phyloP scores from a whole-genome alignment of 495 filamentous ascomycete genomes.

The Evernia prunastri region DNA sequence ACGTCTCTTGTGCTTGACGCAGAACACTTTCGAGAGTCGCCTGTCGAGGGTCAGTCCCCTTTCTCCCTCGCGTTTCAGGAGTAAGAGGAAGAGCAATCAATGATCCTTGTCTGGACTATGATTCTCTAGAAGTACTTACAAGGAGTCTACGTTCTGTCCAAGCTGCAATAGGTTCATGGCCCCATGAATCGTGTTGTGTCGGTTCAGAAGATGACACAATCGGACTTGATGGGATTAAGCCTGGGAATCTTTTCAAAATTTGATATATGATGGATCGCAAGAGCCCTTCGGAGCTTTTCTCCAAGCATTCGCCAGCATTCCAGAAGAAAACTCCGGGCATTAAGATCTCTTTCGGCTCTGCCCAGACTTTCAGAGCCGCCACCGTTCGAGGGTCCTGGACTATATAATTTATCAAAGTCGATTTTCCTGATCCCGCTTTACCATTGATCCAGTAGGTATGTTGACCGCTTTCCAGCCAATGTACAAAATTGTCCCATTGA shows the following conservation, averaged over 20 bases:
- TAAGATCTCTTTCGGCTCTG: neutral
- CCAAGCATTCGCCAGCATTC: neutral
- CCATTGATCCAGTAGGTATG: neutral
- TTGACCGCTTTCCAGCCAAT: neutral
- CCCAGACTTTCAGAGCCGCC: neutral
- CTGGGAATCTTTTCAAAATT: neutral
- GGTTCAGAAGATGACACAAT: neutral
- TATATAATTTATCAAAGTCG: neutral
- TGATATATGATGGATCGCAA: neutral
- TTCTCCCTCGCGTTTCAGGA: too few species aligned
- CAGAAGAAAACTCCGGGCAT: neutral
- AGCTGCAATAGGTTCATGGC: too few species aligned
- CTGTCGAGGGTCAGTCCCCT: too few species aligned
- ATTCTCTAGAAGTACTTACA: too few species aligned
- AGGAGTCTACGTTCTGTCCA: neutral
- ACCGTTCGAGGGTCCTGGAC: neutral
- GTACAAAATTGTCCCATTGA: neutral
- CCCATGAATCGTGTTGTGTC: too few species aligned
- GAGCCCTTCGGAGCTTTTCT: neutral
- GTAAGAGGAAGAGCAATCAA: too few species aligned
- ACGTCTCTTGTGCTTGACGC: accelerated
- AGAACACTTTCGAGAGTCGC: neutral
- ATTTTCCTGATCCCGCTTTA: neutral
- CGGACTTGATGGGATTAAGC: neutral
- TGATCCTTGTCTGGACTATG: too few species aligned